Conservation (phyloP, 129 eudicot species). For the Flaveria linearis region DNA sequence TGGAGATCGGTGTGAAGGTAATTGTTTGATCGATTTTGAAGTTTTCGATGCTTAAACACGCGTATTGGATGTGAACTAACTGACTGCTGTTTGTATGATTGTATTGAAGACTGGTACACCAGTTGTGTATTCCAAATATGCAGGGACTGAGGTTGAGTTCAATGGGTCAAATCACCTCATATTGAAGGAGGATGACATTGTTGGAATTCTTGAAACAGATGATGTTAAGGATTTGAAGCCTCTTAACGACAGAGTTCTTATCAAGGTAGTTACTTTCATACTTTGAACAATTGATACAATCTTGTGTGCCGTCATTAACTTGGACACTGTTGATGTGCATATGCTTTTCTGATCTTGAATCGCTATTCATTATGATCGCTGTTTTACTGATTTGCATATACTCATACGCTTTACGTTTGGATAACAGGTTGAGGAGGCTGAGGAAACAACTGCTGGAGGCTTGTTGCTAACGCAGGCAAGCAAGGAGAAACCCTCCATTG, state of each 20-base stretch:
- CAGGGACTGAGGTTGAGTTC: conserved; percentile 87
- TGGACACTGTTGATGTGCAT: too few species aligned
- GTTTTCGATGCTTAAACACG: background rate
- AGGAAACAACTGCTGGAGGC: conserved; percentile 83
- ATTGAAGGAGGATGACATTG: conserved; percentile 86
- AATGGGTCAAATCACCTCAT: conserved; percentile 77
- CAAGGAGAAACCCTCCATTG: conserved; percentile 89
- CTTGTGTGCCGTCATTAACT: background rate
- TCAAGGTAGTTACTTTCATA: conserved; percentile 55
- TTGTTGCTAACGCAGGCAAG: conserved; percentile 65
- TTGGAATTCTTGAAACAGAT: conserved; percentile 83
- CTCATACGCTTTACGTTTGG: background rate
- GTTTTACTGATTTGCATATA: background rate
- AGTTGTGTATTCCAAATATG: conserved; percentile 85
- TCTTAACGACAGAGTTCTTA: conserved; percentile 76
- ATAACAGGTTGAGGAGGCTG: conserved; percentile 70
- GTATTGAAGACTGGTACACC: conserved; percentile 60
- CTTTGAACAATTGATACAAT: background rate
- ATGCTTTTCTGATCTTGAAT: too few species aligned
- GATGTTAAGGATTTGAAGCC: conserved; percentile 90
- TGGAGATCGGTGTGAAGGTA: conserved; percentile 68
- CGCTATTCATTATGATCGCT: too few species aligned
- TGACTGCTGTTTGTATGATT: background rate
- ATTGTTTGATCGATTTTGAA: background rate
- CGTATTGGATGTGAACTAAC: background rate